Evolutionary conservation across 1,284 basidiomycete genomes (phyloP).

Genomic region (Retiboletus flavoniger): DNA sequence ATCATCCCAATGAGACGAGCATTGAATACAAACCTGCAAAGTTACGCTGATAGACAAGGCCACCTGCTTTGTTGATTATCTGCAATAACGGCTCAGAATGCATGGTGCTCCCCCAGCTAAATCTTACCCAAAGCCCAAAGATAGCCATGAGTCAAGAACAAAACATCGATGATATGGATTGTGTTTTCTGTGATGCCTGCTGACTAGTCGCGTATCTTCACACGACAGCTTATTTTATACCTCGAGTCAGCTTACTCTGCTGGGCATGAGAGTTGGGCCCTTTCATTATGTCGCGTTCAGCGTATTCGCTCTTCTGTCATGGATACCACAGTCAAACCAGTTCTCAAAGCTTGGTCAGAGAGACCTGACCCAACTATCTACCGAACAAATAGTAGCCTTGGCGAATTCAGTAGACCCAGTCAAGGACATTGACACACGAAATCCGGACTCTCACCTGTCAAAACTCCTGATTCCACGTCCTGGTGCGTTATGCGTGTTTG

Average conservation of each 20-base stretch:
- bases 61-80: conserved; percentile 99
- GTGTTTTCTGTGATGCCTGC: background rate
- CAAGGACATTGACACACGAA: conserved; percentile 61
- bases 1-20: background rate
- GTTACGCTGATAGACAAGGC: conserved; percentile 90
- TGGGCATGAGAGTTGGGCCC: conserved; percentile 22
- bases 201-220: conserved; percentile 3
- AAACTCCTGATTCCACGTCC: conserved; percentile 81
- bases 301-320: conserved; percentile 23
- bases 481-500: conserved; percentile 48
- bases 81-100: conserved; percentile 30
- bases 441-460: conserved; percentile 72
- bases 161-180: conserved; percentile 3
- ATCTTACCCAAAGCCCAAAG: conserved; percentile 75
- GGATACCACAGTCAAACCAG: conserved; percentile 28
- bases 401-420: conserved; percentile 59
- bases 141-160: conserved; percentile 54
- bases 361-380: conserved; percentile 49
- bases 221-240: conserved; percentile 10
- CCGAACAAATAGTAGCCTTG: conserved; percentile 51
- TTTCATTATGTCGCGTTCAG: conserved; percentile 8
- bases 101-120: conserved; percentile 2
- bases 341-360: conserved; percentile 39
- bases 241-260: background rate
- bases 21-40: conserved; percentile 66